A percentile compares a stretch with the other conserved stretches of the same genome.
Evolutionary conservation across 75 land plant species (phyloP).

Genomic region (Azolla pinnata): DNA sequence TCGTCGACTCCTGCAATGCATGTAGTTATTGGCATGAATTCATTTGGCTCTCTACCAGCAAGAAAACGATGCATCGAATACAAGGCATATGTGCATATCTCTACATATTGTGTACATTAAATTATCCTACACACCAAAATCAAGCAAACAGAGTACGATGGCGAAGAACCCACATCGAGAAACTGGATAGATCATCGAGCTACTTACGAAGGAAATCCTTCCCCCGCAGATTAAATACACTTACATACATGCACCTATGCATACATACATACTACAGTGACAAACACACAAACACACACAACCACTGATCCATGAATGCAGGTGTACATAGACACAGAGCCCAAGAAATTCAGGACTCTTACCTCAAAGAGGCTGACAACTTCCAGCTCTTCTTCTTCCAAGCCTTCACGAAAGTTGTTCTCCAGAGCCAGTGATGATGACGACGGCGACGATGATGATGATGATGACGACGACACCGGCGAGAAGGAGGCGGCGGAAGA

Average conservation of each 20-base stretch:
- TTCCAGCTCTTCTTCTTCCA: neutral
- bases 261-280: neutral
- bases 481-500: too few relatives aligned
- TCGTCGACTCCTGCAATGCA: constrained; percentile 46
- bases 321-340: neutral
- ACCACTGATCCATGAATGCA: neutral
- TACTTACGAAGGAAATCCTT: too few relatives aligned
- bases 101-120: too few relatives aligned
- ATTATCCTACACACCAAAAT: too few relatives aligned
- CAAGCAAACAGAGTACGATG: too few relatives aligned
- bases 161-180: too few relatives aligned
- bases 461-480: too few relatives aligned
- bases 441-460: too few relatives aligned
- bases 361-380: neutral
- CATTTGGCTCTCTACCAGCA: neutral
- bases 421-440: too few relatives aligned
- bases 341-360: neutral
- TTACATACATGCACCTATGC: neutral
- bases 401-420: too few relatives aligned
- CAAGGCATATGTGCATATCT: neutral
- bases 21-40: neutral
- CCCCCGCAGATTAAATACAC: too few relatives aligned
- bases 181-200: too few relatives aligned
- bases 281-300: neutral
- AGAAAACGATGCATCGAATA: neutral